These are phyloP conservation scores for Clitoria ternatea DNA, from an alignment of 306 rosid species.

Conservation along the genomic window DNA sequence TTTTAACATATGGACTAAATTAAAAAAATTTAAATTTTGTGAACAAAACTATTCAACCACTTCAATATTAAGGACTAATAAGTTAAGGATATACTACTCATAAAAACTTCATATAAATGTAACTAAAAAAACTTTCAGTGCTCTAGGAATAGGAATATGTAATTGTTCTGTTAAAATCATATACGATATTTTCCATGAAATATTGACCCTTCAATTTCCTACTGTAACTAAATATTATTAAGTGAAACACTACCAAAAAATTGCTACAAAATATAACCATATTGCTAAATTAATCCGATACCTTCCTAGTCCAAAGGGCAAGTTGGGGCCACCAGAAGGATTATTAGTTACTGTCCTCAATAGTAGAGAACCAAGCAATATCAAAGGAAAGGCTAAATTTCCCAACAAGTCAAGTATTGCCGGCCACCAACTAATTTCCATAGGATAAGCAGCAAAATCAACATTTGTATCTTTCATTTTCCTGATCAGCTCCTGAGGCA, in stretches of 20 bases:
- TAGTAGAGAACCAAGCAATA: conserved; percentile 50
- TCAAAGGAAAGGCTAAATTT: conserved; percentile 64
- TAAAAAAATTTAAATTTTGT: too few species aligned
- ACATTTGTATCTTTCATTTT: conserved; percentile 57
- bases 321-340: conserved; percentile 65
- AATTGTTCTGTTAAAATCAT: neutral
- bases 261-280: neutral
- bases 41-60: too few species aligned
- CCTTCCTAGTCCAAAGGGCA: conserved; percentile 85
- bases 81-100: too few species aligned
- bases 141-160: neutral
- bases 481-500: conserved; percentile 52
- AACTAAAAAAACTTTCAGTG: neutral
- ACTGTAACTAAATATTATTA: neutral
- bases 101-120: too few species aligned
- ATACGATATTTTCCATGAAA: neutral
- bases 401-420: conserved; percentile 47
- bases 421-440: conserved; percentile 41
- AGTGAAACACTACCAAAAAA: neutral
- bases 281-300: conserved; percentile 23
- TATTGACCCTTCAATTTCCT: neutral
- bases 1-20: too few species aligned
- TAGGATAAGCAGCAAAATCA: conserved; percentile 67
- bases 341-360: conserved; percentile 44
- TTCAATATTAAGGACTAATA: too few species aligned